A percentile compares a stretch with the other conserved stretches of the same genome.
These are phyloP conservation scores for Mortierella alpina DNA, from an alignment of 192 early-diverging fungal species.

Conservation along the genomic window DNA sequence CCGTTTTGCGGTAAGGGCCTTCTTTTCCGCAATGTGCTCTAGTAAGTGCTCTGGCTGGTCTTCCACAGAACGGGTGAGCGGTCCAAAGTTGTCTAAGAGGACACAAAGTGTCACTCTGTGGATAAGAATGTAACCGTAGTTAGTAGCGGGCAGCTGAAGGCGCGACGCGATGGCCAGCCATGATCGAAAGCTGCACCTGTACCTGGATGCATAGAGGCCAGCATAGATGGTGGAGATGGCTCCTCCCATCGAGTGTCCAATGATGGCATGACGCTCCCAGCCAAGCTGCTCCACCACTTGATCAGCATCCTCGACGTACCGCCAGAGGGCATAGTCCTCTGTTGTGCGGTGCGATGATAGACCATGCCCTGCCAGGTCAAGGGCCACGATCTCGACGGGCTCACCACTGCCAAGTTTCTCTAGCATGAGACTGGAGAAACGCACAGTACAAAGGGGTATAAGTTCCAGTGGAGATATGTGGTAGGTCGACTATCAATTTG, in stretches of 20 bases:
- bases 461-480: not conserved
- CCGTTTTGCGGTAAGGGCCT: conserved; percentile 21
- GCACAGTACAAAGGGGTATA: not conserved
- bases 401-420: conserved; percentile 30
- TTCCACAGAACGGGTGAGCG: conserved; percentile 23
- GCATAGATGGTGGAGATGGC: conserved; percentile 24
- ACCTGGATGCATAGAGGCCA: conserved; percentile 29
- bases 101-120: conserved; percentile 25
- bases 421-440: conserved; percentile 15
- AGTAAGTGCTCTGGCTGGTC: conserved; percentile 41
- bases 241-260: conserved; percentile 53
- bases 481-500: not conserved
- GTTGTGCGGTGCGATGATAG: conserved; percentile 30
- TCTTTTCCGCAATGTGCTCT: conserved; percentile 38
- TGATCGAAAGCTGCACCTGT: not conserved
- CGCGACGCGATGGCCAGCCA: not conserved
- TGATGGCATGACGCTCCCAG: conserved; percentile 38
- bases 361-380: conserved; percentile 48
- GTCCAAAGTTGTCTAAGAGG: conserved; percentile 45
- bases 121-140: not conserved
- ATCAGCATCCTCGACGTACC: conserved; percentile 39
- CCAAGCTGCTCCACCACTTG: conserved; percentile 34
- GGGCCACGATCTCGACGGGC: conserved; percentile 39
- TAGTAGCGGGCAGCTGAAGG: not conserved
- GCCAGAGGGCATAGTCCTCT: conserved; percentile 46